Evolutionary conservation across 306 rosid species (phyloP).

Genomic region (Arachis hypogaea): DNA sequence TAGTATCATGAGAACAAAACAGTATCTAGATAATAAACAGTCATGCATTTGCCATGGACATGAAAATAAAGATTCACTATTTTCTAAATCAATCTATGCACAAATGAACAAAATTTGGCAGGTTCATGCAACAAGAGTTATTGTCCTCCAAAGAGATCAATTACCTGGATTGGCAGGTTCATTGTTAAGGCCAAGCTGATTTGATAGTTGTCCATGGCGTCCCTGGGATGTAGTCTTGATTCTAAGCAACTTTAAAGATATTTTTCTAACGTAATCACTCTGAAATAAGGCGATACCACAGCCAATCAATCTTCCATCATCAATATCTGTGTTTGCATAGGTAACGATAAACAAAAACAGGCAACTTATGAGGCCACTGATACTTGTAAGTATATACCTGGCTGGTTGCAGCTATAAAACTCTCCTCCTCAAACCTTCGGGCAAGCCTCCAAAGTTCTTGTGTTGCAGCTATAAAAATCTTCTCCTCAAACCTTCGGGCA

Average conservation of each 20-base stretch:
- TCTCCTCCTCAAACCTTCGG: slow-evolving; percentile 82
- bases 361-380: background rate
- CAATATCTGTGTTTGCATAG: background rate
- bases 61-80: background rate
- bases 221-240: slow-evolving; percentile 75
- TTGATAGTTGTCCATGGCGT: slow-evolving; percentile 48
- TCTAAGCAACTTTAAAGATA: slow-evolving; percentile 54
- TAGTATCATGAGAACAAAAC: background rate
- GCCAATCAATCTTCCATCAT: slow-evolving; percentile 15
- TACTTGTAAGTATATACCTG: slow-evolving; percentile 52
- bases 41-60: background rate
- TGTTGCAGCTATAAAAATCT: too few relatives aligned
- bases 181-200: slow-evolving; percentile 55
- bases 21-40: background rate
- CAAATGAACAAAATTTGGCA: background rate
- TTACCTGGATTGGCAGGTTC: slow-evolving; percentile 53
- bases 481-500: too few relatives aligned
- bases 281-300: slow-evolving; percentile 39
- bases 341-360: slow-evolving; percentile 1
- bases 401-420: slow-evolving; percentile 67
- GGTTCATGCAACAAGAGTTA: background rate
- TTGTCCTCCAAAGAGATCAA: background rate
- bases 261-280: slow-evolving; percentile 57
- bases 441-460: slow-evolving; percentile 53
- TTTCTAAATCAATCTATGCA: background rate